These are phyloP conservation scores for Mastigamoeba balamuthi DNA, from an alignment of 78 protist genomes.

Conservation along the genomic window DNA sequence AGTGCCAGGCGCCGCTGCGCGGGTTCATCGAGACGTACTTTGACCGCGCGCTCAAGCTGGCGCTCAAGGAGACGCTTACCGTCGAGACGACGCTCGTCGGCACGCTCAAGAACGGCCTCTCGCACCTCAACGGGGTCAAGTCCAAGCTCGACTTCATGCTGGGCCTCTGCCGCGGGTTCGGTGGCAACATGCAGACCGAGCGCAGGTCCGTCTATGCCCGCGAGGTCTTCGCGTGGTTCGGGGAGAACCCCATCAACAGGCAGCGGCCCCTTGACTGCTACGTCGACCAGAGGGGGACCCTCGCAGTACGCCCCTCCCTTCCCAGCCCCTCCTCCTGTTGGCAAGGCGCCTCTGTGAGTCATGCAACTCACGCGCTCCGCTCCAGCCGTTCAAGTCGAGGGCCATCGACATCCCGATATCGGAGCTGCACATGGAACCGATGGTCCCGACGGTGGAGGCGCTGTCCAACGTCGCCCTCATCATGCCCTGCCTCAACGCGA, in stretches of 20 bases:
- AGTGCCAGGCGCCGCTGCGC: neutral
- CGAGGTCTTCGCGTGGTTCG: neutral
- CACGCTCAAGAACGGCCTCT: conserved; percentile 30
- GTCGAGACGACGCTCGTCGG: conserved; percentile 15
- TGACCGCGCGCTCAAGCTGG: neutral
- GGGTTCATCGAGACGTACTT: neutral
- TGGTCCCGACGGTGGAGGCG: conserved; percentile 56
- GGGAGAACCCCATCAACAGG: conserved; percentile 1
- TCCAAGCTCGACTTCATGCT: conserved; percentile 25
- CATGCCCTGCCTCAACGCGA: conserved; percentile 20
- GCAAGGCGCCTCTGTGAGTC: no score
- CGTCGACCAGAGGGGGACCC: neutral
- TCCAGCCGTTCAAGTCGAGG: no score
- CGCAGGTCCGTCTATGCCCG: neutral
- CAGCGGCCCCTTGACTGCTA: neutral
- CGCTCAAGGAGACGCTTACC: neutral
- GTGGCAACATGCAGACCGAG: neutral
- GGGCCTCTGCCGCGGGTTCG: conserved; percentile 53
- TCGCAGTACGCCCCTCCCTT: neutral
- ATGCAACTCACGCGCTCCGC: no score
- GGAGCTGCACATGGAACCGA: neutral
- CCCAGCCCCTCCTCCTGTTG: neutral
- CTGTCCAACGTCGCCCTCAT: conserved; percentile 8
- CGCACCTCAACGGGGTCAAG: conserved; percentile 20
- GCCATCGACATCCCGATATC: no score